These are phyloP conservation scores for Cyclospora cayetanensis DNA, from an alignment of 169 alveolate species.

Conservation along the genomic window DNA sequence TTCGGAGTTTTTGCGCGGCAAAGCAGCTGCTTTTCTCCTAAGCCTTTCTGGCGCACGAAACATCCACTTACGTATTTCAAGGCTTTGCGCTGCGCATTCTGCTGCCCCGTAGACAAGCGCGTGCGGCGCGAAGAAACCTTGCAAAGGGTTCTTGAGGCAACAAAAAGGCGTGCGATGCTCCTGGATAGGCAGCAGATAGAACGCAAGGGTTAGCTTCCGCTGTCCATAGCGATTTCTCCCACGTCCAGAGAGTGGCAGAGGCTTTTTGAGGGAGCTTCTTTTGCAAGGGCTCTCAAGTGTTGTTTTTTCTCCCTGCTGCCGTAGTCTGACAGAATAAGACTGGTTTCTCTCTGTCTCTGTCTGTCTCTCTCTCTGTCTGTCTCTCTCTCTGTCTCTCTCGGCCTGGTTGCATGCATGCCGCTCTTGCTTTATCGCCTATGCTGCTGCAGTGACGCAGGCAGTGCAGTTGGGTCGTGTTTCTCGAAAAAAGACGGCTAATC, in stretches of 20 bases:
- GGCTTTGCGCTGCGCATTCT: background rate
- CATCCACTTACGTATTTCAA: background rate
- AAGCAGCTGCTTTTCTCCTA: too few relatives aligned
- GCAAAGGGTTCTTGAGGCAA: slow-evolving; percentile 75
- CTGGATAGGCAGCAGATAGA: slow-evolving; percentile 44
- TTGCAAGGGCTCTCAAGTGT: background rate
- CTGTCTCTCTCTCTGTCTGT: background rate
- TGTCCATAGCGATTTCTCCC: background rate
- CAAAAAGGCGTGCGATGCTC: slow-evolving; percentile 72
- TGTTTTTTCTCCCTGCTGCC: slow-evolving; percentile 1
- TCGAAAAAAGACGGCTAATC: slow-evolving; percentile 79
- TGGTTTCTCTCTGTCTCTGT: background rate
- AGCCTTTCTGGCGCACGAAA: too few relatives aligned
- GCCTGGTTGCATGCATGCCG: background rate
- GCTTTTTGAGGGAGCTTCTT: background rate
- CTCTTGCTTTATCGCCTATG: background rate
- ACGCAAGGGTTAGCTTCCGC: slow-evolving; percentile 9
- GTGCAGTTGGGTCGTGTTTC: slow-evolving; percentile 83
- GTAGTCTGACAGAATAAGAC: too few relatives aligned
- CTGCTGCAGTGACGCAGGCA: slow-evolving; percentile 78
- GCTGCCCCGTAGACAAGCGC: slow-evolving; percentile 18
- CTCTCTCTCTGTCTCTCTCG: background rate
- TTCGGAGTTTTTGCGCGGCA: too few relatives aligned
- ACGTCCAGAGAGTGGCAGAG: background rate
- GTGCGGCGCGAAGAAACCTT: slow-evolving; percentile 59